phyloP scores from a whole-genome alignment of 73 alveolate species.

The Paramecium octaurelia region DNA sequence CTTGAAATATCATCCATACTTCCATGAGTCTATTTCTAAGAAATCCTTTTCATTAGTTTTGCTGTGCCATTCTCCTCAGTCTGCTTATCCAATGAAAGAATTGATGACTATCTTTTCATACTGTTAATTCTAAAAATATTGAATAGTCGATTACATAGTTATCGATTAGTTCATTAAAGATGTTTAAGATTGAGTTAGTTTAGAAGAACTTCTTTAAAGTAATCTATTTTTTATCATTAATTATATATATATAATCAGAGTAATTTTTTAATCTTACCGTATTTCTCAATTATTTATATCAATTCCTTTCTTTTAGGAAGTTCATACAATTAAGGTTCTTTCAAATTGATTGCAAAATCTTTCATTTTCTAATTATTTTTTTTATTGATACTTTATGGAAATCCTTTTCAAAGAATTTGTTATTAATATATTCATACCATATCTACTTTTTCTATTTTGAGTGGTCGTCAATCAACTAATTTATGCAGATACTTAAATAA shows the following conservation, averaged over 20 bases:
- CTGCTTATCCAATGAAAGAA: neutral
- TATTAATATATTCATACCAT: slow-evolving; percentile 4
- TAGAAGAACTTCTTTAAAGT: neutral
- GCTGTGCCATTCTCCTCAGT: neutral
- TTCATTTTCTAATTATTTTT: neutral
- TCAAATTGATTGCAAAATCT: neutral
- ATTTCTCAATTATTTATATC: neutral
- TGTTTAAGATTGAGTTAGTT: neutral
- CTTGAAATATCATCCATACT: neutral
- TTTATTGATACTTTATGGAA: neutral
- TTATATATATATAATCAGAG: slow-evolving; percentile 27
- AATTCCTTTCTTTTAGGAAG: slow-evolving; percentile 2
- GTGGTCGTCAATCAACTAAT: neutral
- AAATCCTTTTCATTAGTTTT: neutral
- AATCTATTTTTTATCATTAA: neutral
- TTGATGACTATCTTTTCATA: neutral
- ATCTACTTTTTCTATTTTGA: neutral
- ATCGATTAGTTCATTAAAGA: neutral
- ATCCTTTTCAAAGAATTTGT: neutral
- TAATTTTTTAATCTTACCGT: slow-evolving; percentile 5
- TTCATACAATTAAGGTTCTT: slow-evolving; percentile 20
- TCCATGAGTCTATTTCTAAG: neutral
- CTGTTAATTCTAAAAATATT: neutral
- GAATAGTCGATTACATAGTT: neutral
- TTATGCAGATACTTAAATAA: neutral